Conservation (phyloP, 352 stramenopile species). For the Phytophthora cactorum region DNA sequence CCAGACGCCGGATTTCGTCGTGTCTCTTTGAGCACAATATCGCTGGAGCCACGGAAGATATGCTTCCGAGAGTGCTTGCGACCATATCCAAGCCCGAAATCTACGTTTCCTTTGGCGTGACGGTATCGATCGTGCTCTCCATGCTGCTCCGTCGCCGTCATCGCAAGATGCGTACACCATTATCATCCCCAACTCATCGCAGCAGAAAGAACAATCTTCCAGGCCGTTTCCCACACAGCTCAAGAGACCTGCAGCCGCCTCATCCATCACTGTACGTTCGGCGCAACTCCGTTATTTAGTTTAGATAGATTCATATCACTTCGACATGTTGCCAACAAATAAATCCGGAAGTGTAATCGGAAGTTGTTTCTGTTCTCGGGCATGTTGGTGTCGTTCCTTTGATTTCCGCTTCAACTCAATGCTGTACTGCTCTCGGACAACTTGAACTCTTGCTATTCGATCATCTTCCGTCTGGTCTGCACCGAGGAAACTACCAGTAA, state of each 20-base stretch:
- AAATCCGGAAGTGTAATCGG: conserved; percentile 32
- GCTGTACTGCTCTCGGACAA: conserved; percentile 11
- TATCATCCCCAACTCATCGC: conserved; percentile 35
- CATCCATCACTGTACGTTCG: conserved; percentile 39
- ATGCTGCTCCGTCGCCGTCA: conserved; percentile 60
- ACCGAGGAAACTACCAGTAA: conserved; percentile 16
- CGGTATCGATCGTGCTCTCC: conserved; percentile 64
- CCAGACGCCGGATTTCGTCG: conserved; percentile 58
- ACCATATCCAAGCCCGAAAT: conserved; percentile 62
- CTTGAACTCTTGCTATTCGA: conserved; percentile 6
- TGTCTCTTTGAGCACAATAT: conserved; percentile 85
- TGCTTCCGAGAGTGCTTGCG: conserved; percentile 46
- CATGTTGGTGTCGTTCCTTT: conserved; percentile 14
- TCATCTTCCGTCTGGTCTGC: neutral
- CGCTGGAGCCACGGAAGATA: conserved; percentile 68
- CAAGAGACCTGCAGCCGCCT: conserved; percentile 21
- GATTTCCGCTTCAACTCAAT: conserved; percentile 27
- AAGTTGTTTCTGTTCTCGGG: conserved; percentile 16
- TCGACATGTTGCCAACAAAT: conserved; percentile 32
- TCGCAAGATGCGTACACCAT: conserved; percentile 35
- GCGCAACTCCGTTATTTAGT: conserved; percentile 60
- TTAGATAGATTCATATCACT: conserved; percentile 24
- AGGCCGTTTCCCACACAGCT: conserved; percentile 22
- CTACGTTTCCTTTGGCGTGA: conserved; percentile 57
- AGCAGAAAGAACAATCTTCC: conserved; percentile 33